Conservation (phyloP, 352 stramenopile species). For the Pythium phragmiticola region DNA sequence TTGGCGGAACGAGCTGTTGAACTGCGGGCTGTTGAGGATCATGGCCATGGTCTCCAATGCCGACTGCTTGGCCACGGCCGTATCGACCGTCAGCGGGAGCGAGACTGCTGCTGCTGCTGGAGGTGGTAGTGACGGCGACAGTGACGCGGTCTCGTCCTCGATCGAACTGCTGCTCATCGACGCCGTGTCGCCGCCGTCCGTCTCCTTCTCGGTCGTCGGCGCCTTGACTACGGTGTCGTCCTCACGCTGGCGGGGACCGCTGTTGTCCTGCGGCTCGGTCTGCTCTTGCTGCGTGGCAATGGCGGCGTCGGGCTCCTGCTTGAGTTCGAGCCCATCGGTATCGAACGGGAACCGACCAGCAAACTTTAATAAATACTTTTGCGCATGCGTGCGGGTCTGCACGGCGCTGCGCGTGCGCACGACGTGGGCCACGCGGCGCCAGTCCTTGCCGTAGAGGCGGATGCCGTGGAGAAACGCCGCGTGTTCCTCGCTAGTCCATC, state of each 20-base stretch:
- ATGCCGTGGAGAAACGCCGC: constrained; percentile 85
- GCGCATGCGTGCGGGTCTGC: constrained; percentile 86
- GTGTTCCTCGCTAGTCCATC: constrained; percentile 89
- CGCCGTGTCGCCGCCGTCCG: constrained; percentile 28
- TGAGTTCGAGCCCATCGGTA: constrained; percentile 22
- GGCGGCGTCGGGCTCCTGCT: constrained; percentile 1
- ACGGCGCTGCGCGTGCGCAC: constrained; percentile 84
- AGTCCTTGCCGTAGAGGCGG: constrained; percentile 86
- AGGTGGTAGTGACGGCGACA: not conserved
- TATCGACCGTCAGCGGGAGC: constrained; percentile 1
- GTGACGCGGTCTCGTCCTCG: constrained; percentile 12
- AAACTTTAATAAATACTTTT: constrained; percentile 94
- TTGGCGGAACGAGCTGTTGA: constrained; percentile 26
- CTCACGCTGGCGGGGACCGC: not conserved
- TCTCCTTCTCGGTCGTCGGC: not conserved
- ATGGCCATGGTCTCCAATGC: constrained; percentile 65
- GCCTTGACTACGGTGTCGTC: not conserved
- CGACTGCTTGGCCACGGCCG: constrained; percentile 14
- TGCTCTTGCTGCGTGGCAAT: not conserved
- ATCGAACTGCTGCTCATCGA: constrained; percentile 17
- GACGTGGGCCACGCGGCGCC: constrained; percentile 79
- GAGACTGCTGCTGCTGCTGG: not conserved
- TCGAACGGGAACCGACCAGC: constrained; percentile 78
- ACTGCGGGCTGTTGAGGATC: constrained; percentile 68
- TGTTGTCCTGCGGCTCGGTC: not conserved